A percentile compares a stretch with the other conserved stretches of the same genome.
Evolutionary conservation across 257 asterid species (phyloP).

Genomic region (Solanum pennellii): DNA sequence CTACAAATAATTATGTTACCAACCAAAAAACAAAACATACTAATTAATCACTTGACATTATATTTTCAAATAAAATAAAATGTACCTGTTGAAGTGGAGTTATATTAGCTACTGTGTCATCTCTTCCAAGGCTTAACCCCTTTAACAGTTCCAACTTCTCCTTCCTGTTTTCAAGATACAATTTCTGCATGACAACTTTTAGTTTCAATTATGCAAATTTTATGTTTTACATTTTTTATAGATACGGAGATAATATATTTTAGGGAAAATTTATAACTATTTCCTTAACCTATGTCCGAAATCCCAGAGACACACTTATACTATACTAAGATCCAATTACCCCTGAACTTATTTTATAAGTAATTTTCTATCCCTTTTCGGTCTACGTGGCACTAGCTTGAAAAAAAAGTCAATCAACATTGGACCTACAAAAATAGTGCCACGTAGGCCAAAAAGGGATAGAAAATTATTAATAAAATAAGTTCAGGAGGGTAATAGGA

Average conservation of each 20-base stretch:
- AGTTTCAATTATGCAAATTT: background rate
- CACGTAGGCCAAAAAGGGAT: too few species aligned
- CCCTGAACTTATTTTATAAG: too few species aligned
- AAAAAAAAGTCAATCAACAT: too few species aligned
- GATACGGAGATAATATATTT: too few species aligned
- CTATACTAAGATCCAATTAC: too few species aligned
- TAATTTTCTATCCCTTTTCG: too few species aligned
- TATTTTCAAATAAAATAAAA: background rate
- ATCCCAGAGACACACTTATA: too few species aligned
- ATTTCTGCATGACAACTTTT: slow-evolving; percentile 33
- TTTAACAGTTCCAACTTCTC: slow-evolving; percentile 60
- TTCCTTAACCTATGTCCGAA: rapidly evolving
- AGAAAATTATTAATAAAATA: too few species aligned
- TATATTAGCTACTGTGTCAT: slow-evolving; percentile 16
- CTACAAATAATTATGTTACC: background rate
- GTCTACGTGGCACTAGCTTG: too few species aligned
- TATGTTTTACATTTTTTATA: background rate
- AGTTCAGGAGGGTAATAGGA: too few species aligned
- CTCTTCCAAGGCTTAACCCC: slow-evolving; percentile 45
- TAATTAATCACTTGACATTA: background rate
- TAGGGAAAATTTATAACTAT: too few species aligned
- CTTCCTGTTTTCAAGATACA: slow-evolving; percentile 39
- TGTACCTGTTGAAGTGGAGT: slow-evolving; percentile 51
- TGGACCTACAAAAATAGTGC: too few species aligned
- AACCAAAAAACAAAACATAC: background rate